A percentile compares a stretch with the other conserved stretches of the same genome.
Conservation (phyloP, 2,329 filamentous ascomycete genomes). For the Exophiala lecanii-corni region DNA sequence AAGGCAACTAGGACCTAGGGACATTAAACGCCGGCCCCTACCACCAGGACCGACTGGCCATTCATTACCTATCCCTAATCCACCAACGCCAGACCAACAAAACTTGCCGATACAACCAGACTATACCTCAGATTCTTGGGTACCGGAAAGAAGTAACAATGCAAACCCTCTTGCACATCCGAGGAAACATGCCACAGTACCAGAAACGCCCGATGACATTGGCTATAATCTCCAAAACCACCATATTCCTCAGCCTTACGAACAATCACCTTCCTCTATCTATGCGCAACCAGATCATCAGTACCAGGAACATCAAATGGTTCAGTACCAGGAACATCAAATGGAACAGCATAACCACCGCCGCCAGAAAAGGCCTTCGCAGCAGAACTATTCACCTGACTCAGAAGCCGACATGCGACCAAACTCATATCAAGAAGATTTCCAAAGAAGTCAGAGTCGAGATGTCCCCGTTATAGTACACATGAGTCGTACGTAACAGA, state of each 20-base stretch:
- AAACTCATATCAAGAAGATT: not conserved
- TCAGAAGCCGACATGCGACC: not conserved
- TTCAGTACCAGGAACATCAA: too few species aligned
- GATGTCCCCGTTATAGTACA: too few species aligned
- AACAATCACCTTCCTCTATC: constrained; percentile 10
- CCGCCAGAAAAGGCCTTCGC: not conserved
- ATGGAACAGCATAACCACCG: too few species aligned
- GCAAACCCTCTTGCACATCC: constrained; percentile 17
- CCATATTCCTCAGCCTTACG: constrained; percentile 8
- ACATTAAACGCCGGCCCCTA: constrained; percentile 75
- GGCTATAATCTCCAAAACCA: constrained; percentile 18
- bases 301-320: too few species aligned
- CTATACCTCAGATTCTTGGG: constrained; percentile 34
- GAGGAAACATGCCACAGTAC: constrained; percentile 20
- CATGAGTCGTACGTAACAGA: too few species aligned
- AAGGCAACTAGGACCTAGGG: constrained; percentile 50
- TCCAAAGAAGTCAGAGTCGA: not conserved
- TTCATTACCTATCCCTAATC: constrained; percentile 8
- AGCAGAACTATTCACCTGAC: not conserved
- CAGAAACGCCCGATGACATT: constrained; percentile 22
- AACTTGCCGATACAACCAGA: constrained; percentile 36
- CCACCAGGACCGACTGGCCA: constrained; percentile 62
- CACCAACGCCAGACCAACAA: constrained; percentile 5
- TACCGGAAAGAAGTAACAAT: constrained; percentile 9
- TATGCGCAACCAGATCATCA: constrained; percentile 5